Conservation (phyloP, 2,329 filamentous ascomycete genomes). For the Exophiala alcalophila region DNA sequence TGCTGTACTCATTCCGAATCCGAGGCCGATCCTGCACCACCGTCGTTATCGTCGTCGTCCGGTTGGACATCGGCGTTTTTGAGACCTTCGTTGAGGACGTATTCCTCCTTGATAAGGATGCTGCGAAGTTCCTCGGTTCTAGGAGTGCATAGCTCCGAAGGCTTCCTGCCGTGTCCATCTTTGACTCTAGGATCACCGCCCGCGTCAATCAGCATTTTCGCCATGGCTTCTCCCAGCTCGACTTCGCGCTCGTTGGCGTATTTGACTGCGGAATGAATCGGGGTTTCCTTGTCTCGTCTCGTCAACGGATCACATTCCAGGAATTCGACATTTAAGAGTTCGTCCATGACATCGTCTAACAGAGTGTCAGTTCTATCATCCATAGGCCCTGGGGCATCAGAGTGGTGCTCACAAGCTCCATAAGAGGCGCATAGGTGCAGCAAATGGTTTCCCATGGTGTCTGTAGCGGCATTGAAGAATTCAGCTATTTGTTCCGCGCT, state of each 20-base stretch:
- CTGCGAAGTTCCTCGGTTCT: constrained; percentile 43
- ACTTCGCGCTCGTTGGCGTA: constrained; percentile 48
- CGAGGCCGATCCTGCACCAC: constrained; percentile 23
- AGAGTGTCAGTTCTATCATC: constrained; percentile 3
- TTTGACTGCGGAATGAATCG: constrained; percentile 45
- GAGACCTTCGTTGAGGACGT: constrained; percentile 46
- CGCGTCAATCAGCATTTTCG: constrained; percentile 50
- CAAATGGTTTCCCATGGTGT: constrained; percentile 81
- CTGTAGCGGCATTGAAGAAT: constrained; percentile 81
- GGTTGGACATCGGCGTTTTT: constrained; percentile 33
- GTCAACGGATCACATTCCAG: constrained; percentile 50
- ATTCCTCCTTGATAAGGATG: constrained; percentile 46
- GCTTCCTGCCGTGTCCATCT: constrained; percentile 48
- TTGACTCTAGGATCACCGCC: constrained; percentile 48
- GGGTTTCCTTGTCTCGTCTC: constrained; percentile 46
- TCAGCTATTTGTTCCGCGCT: constrained; percentile 62
- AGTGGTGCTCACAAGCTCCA: constrained; percentile 69
- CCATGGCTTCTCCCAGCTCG: constrained; percentile 44
- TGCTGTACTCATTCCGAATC: constrained; percentile 26
- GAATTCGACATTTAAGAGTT: constrained; percentile 47
- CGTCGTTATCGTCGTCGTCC: constrained; percentile 37
- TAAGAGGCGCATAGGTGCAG: constrained; percentile 84
- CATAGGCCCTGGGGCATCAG: background rate
- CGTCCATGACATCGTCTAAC: constrained; percentile 48
- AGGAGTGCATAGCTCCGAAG: constrained; percentile 43